phyloP scores from a whole-genome alignment of 805 yeast species.

The Alloascoidea hylecoeti region DNA sequence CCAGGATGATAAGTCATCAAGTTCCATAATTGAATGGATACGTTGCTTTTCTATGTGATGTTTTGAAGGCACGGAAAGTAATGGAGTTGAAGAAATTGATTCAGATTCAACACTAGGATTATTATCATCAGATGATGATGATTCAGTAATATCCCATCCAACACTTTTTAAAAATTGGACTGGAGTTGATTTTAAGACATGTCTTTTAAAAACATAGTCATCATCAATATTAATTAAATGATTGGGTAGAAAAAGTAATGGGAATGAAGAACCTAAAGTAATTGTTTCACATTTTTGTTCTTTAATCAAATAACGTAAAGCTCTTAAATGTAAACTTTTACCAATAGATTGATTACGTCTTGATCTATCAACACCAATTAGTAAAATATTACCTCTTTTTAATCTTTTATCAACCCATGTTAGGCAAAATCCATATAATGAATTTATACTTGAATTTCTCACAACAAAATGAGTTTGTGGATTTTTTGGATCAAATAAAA shows the following conservation, averaged over 20 bases:
- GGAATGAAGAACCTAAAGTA: constrained; percentile 31
- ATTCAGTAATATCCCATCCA: constrained; percentile 12
- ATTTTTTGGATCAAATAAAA: constrained; percentile 11
- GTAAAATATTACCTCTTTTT: constrained; percentile 27
- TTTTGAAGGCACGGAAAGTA: no score
- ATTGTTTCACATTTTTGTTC: constrained; percentile 26
- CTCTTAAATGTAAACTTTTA: constrained; percentile 35
- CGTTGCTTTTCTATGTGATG: no score
- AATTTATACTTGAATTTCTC: constrained; percentile 38
- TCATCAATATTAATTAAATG: not conserved
- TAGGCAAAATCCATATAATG: constrained; percentile 36
- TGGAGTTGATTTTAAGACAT: not conserved
- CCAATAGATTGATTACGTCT: constrained; percentile 42
- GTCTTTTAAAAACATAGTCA: not conserved
- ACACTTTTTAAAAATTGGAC: constrained; percentile 7
- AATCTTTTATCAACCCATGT: constrained; percentile 32
- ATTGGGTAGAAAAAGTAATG: constrained; percentile 21
- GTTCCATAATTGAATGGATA: constrained; percentile 22
- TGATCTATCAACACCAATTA: constrained; percentile 36
- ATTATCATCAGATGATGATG: constrained; percentile 29
- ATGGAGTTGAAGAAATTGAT: constrained; percentile 3
- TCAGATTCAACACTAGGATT: constrained; percentile 8
- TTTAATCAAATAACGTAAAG: constrained; percentile 30
- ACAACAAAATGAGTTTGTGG: constrained; percentile 37
- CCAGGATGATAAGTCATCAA: constrained; percentile 31